These are phyloP conservation scores for Sarocladium brachiariae DNA, from an alignment of 2,329 filamentous ascomycete species.

Conservation along the genomic window DNA sequence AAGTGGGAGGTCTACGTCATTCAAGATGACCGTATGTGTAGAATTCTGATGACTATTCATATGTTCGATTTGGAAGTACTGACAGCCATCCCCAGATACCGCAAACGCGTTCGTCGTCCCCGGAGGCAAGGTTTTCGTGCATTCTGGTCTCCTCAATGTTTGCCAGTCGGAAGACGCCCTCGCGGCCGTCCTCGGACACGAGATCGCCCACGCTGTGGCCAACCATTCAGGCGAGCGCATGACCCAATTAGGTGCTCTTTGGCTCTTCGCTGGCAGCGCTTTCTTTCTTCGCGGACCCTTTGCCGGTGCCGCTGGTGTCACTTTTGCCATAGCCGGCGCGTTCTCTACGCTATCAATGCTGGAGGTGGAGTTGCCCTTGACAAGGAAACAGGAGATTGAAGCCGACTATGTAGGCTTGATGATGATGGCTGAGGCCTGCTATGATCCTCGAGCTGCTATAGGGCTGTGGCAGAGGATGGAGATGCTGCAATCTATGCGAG, in stretches of 20 bases:
- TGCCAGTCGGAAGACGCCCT: slow-evolving; percentile 61
- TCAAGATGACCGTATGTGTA: slow-evolving; percentile 49
- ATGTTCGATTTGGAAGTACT: too few species aligned
- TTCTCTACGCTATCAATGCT: slow-evolving; percentile 22
- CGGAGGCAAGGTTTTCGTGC: slow-evolving; percentile 74
- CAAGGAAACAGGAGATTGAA: slow-evolving; percentile 65
- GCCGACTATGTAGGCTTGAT: slow-evolving; percentile 76
- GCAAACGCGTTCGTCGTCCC: slow-evolving; percentile 74
- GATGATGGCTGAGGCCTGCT: slow-evolving; percentile 79
- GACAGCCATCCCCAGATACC: slow-evolving; percentile 28
- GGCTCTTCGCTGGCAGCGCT: slow-evolving; percentile 23
- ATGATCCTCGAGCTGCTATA: slow-evolving; percentile 60
- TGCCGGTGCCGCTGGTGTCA: slow-evolving; percentile 38
- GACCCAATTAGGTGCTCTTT: slow-evolving; percentile 45
- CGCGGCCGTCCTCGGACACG: slow-evolving; percentile 70
- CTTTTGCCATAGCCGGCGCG: slow-evolving; percentile 54
- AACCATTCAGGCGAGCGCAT: slow-evolving; percentile 60
- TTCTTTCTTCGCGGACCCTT: slow-evolving; percentile 40
- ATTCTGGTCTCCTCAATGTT: slow-evolving; percentile 63
- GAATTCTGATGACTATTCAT: too few species aligned
- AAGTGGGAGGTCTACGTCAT: slow-evolving; percentile 72
- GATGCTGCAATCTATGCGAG: slow-evolving; percentile 27
- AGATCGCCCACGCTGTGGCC: slow-evolving; percentile 71
- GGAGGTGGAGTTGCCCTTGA: slow-evolving; percentile 46
- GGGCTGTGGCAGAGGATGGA: slow-evolving; percentile 65